These are phyloP conservation scores for Penicillium canescens DNA, from an alignment of 495 filamentous ascomycete species.

Conservation along the genomic window DNA sequence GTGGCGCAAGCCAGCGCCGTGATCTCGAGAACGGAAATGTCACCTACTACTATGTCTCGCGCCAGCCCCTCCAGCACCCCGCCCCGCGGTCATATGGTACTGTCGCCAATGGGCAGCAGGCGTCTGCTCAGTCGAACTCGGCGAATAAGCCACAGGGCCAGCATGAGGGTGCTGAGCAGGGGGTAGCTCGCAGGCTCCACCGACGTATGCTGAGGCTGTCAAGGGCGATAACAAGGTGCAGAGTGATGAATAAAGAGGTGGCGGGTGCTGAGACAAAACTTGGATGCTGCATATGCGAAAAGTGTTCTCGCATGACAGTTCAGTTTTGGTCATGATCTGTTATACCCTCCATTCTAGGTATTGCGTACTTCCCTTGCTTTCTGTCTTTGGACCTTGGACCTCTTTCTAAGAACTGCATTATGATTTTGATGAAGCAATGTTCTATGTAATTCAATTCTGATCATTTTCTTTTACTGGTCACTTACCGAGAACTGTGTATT, in stretches of 20 bases:
- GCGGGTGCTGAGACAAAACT: background rate
- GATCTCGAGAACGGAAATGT: conserved; percentile 54
- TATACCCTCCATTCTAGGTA: background rate
- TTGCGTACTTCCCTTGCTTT: background rate
- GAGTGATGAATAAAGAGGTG: conserved; percentile 54
- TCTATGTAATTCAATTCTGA: conserved; percentile 14
- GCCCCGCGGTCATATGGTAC: conserved; percentile 45
- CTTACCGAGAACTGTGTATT: background rate
- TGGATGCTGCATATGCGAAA: background rate
- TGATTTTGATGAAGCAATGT: conserved; percentile 15
- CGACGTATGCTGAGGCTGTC: conserved; percentile 83
- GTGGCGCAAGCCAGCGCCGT: conserved; percentile 47
- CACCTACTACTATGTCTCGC: conserved; percentile 70
- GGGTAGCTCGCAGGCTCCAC: conserved; percentile 52
- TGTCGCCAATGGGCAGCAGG: conserved; percentile 24
- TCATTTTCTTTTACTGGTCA: background rate
- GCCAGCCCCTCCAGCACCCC: conserved; percentile 40
- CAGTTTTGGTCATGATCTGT: background rate
- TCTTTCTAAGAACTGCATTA: conserved; percentile 3
- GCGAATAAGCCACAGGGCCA: conserved; percentile 18
- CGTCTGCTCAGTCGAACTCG: conserved; percentile 21
- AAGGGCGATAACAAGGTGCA: conserved; percentile 89
- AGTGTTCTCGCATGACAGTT: background rate
- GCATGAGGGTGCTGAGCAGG: conserved; percentile 20
- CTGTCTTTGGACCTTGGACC: background rate